Percentiles rank a stretch among this genome's conserved stretches.
Evolutionary conservation across 1,284 basidiomycete genomes (phyloP).

Genomic region (Porodaedalea pini): DNA sequence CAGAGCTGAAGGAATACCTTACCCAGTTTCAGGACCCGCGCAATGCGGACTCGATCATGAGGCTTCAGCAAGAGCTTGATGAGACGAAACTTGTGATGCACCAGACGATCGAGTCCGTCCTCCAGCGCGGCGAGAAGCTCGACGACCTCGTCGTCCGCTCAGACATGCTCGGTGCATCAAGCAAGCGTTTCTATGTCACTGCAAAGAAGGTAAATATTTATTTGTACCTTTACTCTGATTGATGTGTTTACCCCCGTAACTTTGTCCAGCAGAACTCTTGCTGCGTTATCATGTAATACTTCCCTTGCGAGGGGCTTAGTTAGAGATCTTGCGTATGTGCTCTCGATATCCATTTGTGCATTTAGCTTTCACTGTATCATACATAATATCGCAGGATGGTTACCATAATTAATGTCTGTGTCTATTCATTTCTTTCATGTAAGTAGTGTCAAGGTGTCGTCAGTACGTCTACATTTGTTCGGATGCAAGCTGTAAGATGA

Average conservation of each 20-base stretch:
- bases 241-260: constrained; percentile 12
- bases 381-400: background rate
- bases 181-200: constrained; percentile 95
- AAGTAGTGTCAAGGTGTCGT: too few species aligned
- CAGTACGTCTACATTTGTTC: too few species aligned
- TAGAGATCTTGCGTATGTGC: background rate
- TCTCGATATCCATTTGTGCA: background rate
- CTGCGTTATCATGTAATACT: constrained; percentile 45
- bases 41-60: constrained; percentile 98
- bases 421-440: background rate
- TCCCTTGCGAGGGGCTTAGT: background rate
- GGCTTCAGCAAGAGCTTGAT: constrained; percentile 96
- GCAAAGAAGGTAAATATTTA: constrained; percentile 75
- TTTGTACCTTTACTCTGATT: constrained; percentile 1
- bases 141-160: constrained; percentile 97
- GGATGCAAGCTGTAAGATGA: too few species aligned
- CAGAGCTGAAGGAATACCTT: constrained; percentile 76
- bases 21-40: constrained; percentile 96
- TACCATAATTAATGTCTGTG: too few species aligned
- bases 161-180: constrained; percentile 85
- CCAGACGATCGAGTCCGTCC: constrained; percentile 98
- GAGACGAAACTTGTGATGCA: constrained; percentile 99
- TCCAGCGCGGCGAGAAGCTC: constrained; percentile 95
- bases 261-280: constrained; percentile 63
- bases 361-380: background rate